Evolutionary conservation across 257 asterid genomes (phyloP), one percentile per base, ranked within the genome.

Genomic region (Primulina huaijiensis): DNA sequence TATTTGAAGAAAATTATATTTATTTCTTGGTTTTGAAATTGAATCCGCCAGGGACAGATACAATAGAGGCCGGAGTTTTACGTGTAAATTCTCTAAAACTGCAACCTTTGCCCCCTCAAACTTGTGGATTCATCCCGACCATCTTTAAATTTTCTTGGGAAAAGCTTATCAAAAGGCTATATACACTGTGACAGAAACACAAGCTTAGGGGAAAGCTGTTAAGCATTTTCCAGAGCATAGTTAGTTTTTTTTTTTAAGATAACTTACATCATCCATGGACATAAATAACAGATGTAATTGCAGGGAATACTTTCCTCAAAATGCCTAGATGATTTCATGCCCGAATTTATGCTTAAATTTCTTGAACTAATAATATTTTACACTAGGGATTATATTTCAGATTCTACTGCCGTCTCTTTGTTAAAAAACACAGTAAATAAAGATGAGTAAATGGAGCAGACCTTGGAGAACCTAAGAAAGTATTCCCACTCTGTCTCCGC

Each of bases 401-500:
- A 46, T 46, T 46, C 16, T 46, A 46, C 56, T 3, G 56, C 20
- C 20, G 7, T 46, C 2, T 50, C 8, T 19, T 62, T 25, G 14
- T 31, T 53, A 69, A 57, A 8, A 64, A 34, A 10, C 2, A 23
- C 5, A 64, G 40, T 20, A 14, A 62, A 23, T 62, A 10, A 11
- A 23, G 37, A 61, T 14, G 25, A 60, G 61, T 21, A 25, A 61
- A 64, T 23, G 25, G 40, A 65, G 27, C 37, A 16, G 53, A 88
- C 97, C 97, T 89, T 93, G 67, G 74, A 94, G 78, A 89, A 91
- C 77, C 80, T 85, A 74, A 82, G 65, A 63, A 94, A 60, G 75
- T 85, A 83, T 68, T 76, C 85, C 97, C 97, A 94, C 77, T 94
- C 99, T 8, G 92, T 94, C 88, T 94, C 99, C 46, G 96, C 97